Evolutionary conservation across 202 grass and related monocot species (phyloP).

Genomic region (Zoysia matrella): DNA sequence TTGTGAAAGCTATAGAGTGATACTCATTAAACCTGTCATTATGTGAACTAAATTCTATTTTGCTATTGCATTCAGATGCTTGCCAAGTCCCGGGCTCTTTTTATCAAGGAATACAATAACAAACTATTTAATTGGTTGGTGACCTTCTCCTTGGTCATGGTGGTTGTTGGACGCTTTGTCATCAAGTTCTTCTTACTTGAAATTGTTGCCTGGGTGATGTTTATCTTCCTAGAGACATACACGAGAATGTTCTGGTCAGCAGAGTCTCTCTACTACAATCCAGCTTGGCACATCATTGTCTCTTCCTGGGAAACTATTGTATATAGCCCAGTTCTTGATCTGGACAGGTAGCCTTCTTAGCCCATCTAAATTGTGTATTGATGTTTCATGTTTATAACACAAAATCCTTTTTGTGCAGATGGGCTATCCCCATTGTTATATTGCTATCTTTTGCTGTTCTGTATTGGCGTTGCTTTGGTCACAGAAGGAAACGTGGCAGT

Average conservation of each 20-base stretch:
- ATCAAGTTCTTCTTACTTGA: constrained; percentile 97
- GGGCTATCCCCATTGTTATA: constrained; percentile 86
- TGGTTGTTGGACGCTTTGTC: constrained; percentile 85
- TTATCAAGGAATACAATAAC: constrained; percentile 73
- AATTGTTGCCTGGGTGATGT: constrained; percentile 93
- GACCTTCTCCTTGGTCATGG: constrained; percentile 88
- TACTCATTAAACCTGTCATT: neutral
- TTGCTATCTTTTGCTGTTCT: constrained; percentile 60
- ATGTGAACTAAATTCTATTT: constrained; percentile 18
- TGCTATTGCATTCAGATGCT: constrained; percentile 73
- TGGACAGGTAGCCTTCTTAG: constrained; percentile 68
- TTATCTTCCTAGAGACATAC: constrained; percentile 96
- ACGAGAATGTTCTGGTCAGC: constrained; percentile 99
- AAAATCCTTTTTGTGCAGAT: constrained; percentile 51
- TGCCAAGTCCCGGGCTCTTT: constrained; percentile 52
- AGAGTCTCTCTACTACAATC: constrained; percentile 89
- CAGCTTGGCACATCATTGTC: constrained; percentile 94
- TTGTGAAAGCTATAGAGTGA: neutral
- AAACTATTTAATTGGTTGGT: constrained; percentile 98
- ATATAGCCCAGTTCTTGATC: constrained; percentile 91
- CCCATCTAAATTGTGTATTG: neutral
- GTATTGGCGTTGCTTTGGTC: constrained; percentile 84
- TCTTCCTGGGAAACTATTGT: constrained; percentile 94
- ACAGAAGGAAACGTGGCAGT: constrained; percentile 69
- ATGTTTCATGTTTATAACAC: neutral